Evolutionary conservation across 2,329 filamentous ascomycete genomes (phyloP), one percentile per base, ranked within the genome.

Genomic region (Cercospora beticola): DNA sequence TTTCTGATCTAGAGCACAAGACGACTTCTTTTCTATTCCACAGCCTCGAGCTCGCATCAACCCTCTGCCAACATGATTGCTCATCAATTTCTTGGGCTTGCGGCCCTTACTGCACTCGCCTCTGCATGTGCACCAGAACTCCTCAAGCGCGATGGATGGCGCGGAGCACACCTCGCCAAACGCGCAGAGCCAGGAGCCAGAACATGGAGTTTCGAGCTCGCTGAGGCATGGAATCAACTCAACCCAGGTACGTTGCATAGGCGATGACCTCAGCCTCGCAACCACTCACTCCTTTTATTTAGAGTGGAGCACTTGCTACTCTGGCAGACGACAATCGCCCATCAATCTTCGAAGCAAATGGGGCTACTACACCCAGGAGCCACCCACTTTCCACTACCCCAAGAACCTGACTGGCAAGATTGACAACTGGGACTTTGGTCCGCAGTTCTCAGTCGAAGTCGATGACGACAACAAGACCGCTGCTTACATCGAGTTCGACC

Each of bases 371-470:
- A 16, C 43, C 5, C 31, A 21, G 14, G 56, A 59, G n/a, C 64
- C 57, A 10, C 69, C 67, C 4, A 62, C 14, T 2, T 69, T 71
- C 68, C 61, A 69, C 66, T 85, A 83, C 75, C 71, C 76, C 2
- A 71, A 72, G 64, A 69, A 76, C 14, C 72, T 79, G 4, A 61
- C 72, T 1, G 84, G 84, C 1, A 78, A 78, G 59, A 79, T 84
- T 67, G 81, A 78, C 77, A 86, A 86, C 72, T 85, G 83, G 82
- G 81, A 82, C 21, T 84, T 84, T 66, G 84, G 84, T 4, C 81
- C 82, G 0, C 80, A 82, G 1, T 84, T 83, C 69, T 81, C 78
- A 5, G 70, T 83, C 43, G 69, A 76, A 8, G 78, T 80, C 67
- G 67, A 76, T 18, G 78, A 72, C 30, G 73, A 79, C 33, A 81